Evolutionary conservation across 2,329 filamentous ascomycete species (phyloP).

Genomic region (Tolypocladium guangdongense): DNA sequence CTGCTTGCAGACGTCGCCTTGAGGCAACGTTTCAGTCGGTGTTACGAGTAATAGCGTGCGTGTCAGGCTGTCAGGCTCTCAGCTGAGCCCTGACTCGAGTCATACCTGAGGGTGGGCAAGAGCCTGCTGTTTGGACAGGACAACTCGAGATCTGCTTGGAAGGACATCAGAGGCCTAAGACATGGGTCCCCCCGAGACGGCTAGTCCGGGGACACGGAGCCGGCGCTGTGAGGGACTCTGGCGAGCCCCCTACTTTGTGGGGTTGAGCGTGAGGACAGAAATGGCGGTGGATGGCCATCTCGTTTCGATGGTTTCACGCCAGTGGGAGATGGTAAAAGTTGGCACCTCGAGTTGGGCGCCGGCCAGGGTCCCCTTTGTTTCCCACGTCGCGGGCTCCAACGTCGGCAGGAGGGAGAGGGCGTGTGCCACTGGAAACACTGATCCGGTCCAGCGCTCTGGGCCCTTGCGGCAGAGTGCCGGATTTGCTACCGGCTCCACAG

Average conservation of each 20-base stretch:
- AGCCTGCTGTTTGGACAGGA: not conserved
- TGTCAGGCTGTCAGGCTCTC: not conserved
- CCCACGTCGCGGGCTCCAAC: not conserved
- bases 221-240: not conserved
- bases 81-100: not conserved
- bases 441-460: constrained; percentile 7
- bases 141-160: not conserved
- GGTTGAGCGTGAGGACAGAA: not conserved
- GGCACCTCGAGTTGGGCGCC: not conserved
- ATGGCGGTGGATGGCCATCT: not conserved
- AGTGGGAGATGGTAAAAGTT: not conserved
- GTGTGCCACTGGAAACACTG: not conserved
- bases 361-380: not conserved
- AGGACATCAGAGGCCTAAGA: too few relatives aligned
- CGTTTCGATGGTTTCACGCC: not conserved
- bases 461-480: constrained; percentile 18
- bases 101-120: not conserved
- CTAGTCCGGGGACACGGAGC: not conserved
- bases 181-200: not conserved
- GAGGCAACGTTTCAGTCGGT: not conserved
- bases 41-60: not conserved
- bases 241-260: not conserved
- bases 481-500: constrained; percentile 18
- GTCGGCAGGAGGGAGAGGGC: not conserved
- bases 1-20: not conserved